Conservation (phyloP, 768 basidiomycete genomes). For the Tylopilus felleus region DNA sequence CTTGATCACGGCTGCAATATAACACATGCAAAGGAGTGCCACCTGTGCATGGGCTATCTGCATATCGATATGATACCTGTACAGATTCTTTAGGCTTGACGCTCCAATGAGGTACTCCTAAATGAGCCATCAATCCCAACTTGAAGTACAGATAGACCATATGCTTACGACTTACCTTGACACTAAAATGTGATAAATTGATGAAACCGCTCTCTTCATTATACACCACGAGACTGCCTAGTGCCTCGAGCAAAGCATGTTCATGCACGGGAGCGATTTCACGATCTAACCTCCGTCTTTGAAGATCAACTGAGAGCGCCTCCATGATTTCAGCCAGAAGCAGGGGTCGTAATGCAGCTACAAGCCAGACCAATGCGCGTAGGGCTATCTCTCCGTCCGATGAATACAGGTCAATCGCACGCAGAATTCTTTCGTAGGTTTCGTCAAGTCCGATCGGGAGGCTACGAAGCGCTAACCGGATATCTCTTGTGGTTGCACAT, state of each 20-base stretch:
- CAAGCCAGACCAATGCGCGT: conserved; percentile 14
- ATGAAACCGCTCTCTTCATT: background rate
- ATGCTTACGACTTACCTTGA: conserved; percentile 7
- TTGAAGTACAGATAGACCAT: background rate
- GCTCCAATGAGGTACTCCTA: conserved; percentile 9
- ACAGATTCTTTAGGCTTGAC: background rate
- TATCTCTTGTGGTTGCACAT: conserved; percentile 1
- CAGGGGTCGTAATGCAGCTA: conserved; percentile 9
- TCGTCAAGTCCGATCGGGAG: conserved; percentile 15
- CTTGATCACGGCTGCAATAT: background rate
- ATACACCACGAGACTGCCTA: conserved; percentile 14
- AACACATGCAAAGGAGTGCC: conserved; percentile 1
- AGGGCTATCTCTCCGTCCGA: background rate
- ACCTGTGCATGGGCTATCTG: background rate
- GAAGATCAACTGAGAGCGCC: conserved; percentile 12
- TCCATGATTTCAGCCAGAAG: conserved; percentile 3
- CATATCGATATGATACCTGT: background rate
- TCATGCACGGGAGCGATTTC: background rate
- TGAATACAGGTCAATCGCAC: background rate
- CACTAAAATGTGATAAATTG: conserved; percentile 13
- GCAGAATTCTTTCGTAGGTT: conserved; percentile 19
- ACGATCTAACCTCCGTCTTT: background rate
- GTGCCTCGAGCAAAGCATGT: background rate
- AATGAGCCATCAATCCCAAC: no score
- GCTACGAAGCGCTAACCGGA: conserved; percentile 2